phyloP scores from a whole-genome alignment of 2,329 filamentous ascomycete genomes.

The Diaporthe ampelina region DNA sequence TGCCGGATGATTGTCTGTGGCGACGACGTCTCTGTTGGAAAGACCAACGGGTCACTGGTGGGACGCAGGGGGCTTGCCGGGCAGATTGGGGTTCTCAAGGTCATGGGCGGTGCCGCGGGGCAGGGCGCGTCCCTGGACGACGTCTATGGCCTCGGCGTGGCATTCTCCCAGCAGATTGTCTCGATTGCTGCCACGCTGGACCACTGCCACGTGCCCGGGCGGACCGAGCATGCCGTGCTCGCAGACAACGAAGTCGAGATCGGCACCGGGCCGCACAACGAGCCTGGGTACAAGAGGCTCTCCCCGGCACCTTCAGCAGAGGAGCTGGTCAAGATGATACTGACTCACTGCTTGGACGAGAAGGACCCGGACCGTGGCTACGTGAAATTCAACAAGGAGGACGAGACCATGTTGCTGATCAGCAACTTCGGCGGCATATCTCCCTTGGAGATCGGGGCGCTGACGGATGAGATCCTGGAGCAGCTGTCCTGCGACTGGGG shows the following conservation, averaged over 20 bases:
- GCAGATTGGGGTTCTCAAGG: slow-evolving; percentile 71
- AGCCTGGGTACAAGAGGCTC: slow-evolving; percentile 72
- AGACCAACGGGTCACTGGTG: slow-evolving; percentile 66
- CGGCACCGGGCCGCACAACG: slow-evolving; percentile 78
- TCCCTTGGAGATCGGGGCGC: slow-evolving; percentile 68
- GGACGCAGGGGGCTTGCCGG: slow-evolving; percentile 74
- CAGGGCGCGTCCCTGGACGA: slow-evolving; percentile 63
- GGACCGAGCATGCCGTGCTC: slow-evolving; percentile 63
- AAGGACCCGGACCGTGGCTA: slow-evolving; percentile 64
- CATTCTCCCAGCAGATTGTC: slow-evolving; percentile 65
- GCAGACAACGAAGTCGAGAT: slow-evolving; percentile 68
- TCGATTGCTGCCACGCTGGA: slow-evolving; percentile 72
- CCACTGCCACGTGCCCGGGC: slow-evolving; percentile 71
- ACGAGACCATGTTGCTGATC: slow-evolving; percentile 67
- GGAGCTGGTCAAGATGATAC: slow-evolving; percentile 68
- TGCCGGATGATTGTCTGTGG: slow-evolving; percentile 72
- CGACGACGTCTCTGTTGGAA: slow-evolving; percentile 75
- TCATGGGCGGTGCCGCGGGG: slow-evolving; percentile 65
- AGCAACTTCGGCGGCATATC: slow-evolving; percentile 74
- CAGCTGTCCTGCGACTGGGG: slow-evolving; percentile 64
- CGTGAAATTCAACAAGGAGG: slow-evolving; percentile 60
- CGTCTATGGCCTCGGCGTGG: slow-evolving; percentile 64
- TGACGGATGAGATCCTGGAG: slow-evolving; percentile 66
- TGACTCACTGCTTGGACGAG: slow-evolving; percentile 72
- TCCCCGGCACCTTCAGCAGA: slow-evolving; percentile 64